A percentile compares a stretch with the other conserved stretches of the same genome.
These are phyloP conservation scores for Gymnopus androsaceus DNA, from an alignment of 1,284 basidiomycete genomes.

Conservation along the genomic window DNA sequence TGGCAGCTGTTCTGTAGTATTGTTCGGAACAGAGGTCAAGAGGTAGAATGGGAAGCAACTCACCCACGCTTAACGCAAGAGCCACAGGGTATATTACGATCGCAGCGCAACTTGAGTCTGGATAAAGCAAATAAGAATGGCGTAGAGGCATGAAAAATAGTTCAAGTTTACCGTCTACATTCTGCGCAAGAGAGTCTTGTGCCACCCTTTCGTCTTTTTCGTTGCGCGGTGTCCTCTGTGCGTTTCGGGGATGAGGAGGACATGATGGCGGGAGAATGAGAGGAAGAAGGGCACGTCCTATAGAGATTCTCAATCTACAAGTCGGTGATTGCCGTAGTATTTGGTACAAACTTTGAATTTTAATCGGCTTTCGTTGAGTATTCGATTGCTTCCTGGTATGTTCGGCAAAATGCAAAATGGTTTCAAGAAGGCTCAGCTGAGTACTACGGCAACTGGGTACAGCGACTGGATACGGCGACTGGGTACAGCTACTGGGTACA, in stretches of 20 bases:
- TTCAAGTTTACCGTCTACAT: slow-evolving; percentile 57
- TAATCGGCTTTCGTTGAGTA: not conserved
- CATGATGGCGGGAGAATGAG: slow-evolving; percentile 31
- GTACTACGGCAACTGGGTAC: no score
- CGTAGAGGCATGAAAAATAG: not conserved
- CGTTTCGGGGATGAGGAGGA: slow-evolving; percentile 33
- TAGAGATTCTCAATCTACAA: slow-evolving; percentile 3
- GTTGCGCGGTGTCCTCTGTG: slow-evolving; percentile 40
- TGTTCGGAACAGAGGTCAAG: slow-evolving; percentile 40
- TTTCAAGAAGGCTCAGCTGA: no score
- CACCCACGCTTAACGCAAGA: slow-evolving; percentile 51
- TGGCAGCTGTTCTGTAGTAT: slow-evolving; percentile 60
- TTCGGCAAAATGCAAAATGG: no score
- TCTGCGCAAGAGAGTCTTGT: slow-evolving; percentile 77
- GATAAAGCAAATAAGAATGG: slow-evolving; percentile 1
- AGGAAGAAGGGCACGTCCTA: not conserved
- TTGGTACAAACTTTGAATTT: not conserved
- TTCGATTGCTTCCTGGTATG: not conserved
- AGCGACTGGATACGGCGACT: no score
- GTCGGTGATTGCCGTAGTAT: slow-evolving; percentile 7
- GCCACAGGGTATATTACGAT: slow-evolving; percentile 66
- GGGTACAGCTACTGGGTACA: no score
- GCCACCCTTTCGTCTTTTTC: slow-evolving; percentile 75
- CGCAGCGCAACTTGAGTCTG: slow-evolving; percentile 75
- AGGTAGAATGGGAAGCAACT: not conserved